Evolutionary conservation across 164 flowering plant genomes (phyloP), one percentile per base, ranked within the genome.

Genomic region (Echeveria elegans): DNA sequence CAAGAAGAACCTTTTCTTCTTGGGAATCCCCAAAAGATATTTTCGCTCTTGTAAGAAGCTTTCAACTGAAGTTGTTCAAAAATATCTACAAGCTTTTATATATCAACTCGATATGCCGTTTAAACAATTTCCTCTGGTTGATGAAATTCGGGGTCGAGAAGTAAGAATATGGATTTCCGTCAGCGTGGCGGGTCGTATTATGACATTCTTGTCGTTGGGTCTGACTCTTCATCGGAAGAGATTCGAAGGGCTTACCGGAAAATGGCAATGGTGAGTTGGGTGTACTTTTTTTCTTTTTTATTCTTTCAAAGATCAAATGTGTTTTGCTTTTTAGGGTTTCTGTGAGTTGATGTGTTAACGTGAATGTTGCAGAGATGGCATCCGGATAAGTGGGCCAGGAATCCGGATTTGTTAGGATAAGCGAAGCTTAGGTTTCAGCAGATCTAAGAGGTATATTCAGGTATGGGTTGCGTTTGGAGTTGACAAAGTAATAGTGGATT

Each of bases 391-490:
- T 89, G 96, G 91, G 68, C 78, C 1, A 77, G 72, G 62, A 79
- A 32, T 1, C 89, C 92, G 1, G 70, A 80, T 23, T 40, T 73
- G 30, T 69, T 76, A 28, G 85, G 82, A 9, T 84, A 87, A 76
- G 96, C 96, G 28, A 89, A 92, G 72, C 66, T 66, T 16, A 89
- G 73, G 52, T 92, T 92, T 70, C 98, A 92, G 77, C 84, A 84
- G 66, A 92, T 92, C 71, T 95, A 89, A 68, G 88, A 92, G 66
- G 98, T 96, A 6, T 92, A 89, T 79, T 81, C 89, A 72, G 97
- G 97, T 87, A 64, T 43, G 8, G 18, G 12, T 15, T 56, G 2
- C 0, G 15, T 43, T 12, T 43, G 47, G 19, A 34, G 53, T 34
- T 4, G n/a, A 19, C 23, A 41, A 19, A 5, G 56, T 58, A 5